These are phyloP conservation scores for Erodium chrysanthum DNA, from an alignment of 441 rosid genomes.

Conservation along the genomic window DNA sequence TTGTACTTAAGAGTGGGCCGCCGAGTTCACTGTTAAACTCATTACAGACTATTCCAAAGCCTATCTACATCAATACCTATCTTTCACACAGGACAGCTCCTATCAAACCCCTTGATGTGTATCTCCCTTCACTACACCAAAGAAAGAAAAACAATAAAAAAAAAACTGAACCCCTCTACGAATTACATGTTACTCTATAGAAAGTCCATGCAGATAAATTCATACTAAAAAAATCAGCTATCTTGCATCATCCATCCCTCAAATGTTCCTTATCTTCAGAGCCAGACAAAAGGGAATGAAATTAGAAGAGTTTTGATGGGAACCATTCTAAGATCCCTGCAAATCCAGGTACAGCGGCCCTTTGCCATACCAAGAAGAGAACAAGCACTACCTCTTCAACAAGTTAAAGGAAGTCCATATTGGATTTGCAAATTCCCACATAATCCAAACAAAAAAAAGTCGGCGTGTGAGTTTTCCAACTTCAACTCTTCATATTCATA, in stretches of 20 bases:
- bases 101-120: neutral
- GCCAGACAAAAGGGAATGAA: neutral
- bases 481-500: too few species aligned
- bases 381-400: neutral
- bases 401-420: neutral
- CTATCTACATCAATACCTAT: neutral
- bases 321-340: neutral
- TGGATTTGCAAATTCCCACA: neutral
- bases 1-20: constrained; percentile 3
- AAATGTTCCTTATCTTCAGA: constrained; percentile 1
- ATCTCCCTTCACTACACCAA: constrained; percentile 11
- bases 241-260: constrained; percentile 13
- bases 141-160: neutral
- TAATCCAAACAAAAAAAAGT: neutral
- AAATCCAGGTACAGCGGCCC: neutral
- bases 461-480: neutral
- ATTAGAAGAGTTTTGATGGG: neutral
- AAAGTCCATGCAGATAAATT: neutral
- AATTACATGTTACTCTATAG: constrained; percentile 1
- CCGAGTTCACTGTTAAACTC: constrained; percentile 13
- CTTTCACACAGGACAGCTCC: constrained; percentile 9
- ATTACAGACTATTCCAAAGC: neutral
- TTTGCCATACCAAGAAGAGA: neutral
- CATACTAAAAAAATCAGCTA: neutral
- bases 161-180: neutral